Evolutionary conservation across 2,329 filamentous ascomycete species (phyloP).

Genomic region (Pyrenochaeta sp.): DNA sequence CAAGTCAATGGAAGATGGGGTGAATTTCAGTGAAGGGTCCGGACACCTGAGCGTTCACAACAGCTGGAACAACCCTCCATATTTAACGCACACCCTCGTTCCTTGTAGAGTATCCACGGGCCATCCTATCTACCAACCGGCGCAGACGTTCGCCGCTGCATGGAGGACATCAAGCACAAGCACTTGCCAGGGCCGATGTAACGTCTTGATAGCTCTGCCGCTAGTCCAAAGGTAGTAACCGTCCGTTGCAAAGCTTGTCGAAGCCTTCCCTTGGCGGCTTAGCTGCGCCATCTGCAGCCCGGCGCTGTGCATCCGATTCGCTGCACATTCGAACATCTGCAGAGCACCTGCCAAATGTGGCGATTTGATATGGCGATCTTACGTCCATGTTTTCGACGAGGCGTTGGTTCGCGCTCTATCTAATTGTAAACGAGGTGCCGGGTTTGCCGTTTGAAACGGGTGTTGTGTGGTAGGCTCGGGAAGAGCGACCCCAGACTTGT

Average conservation of each 20-base stretch:
- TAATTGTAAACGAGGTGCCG: slow-evolving; percentile 21
- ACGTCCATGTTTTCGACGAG: slow-evolving; percentile 25
- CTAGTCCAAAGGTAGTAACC: slow-evolving; percentile 18
- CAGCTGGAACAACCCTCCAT: slow-evolving; percentile 26
- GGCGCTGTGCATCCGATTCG: slow-evolving; percentile 11
- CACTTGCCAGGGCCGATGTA: slow-evolving; percentile 39
- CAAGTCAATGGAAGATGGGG: slow-evolving; percentile 15
- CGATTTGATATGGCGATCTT: slow-evolving; percentile 24
- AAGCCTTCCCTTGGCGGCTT: slow-evolving; percentile 42
- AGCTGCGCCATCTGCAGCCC: slow-evolving; percentile 22
- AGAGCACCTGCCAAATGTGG: slow-evolving; percentile 36
- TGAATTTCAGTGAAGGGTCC: slow-evolving; percentile 11
- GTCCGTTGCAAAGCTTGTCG: slow-evolving; percentile 30
- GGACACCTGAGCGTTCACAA: slow-evolving; percentile 17
- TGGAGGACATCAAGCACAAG: slow-evolving; percentile 32
- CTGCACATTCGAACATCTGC: slow-evolving; percentile 14
- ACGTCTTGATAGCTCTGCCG: slow-evolving; percentile 34
- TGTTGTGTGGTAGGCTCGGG: slow-evolving; percentile 9
- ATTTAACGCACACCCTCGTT: slow-evolving; percentile 32
- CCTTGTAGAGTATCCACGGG: slow-evolving; percentile 3
- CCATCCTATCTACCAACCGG: slow-evolving; percentile 16
- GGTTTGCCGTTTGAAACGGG: slow-evolving; percentile 1
- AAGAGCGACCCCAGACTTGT: slow-evolving; percentile 1
- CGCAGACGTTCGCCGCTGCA: slow-evolving; percentile 22
- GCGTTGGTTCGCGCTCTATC: slow-evolving; percentile 1